Evolutionary conservation across 495 filamentous ascomycete genomes (phyloP), one percentile per base, ranked within the genome.

Genomic region (Lasiosphaeriaceae sp.): DNA sequence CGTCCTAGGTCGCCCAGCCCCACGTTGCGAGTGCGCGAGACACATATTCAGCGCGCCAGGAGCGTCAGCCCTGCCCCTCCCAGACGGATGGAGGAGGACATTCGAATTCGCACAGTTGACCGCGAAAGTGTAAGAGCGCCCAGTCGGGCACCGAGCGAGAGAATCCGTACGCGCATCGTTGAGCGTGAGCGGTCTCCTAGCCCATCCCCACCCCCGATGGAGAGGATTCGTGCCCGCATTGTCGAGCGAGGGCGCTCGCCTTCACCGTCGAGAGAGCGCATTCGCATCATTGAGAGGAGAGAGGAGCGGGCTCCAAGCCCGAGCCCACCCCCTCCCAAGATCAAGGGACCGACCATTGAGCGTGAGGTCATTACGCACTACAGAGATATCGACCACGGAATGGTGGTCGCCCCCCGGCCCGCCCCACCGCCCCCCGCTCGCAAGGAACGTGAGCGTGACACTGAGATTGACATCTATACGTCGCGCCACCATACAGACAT

Each of bases 341-440:
- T 90, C 64, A 78, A 82, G 59, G 84, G 82, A 19, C 87, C 88
- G 4, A 81, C 83, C 4, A 88, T 92, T 60, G 85, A 88, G 64
- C 83, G 90, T 57, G 88, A 95, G 65, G 81, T 94, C 45, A 89
- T 92, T 56, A 90, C 89, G 2, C 90, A 92, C 69, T 92, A 94
- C 65, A 80, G 87, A 21, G 87, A 93, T 62, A 89, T 96, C 64
- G 89, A 96, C 68, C 90, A 96, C 73, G 92, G 90, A 45, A 57
- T 80, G 44, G 63, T 77, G 1, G 56, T 59, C 29, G 78, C 69
- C 12, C 70, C 68, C n/a, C 79, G 76, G 34, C 70, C 74, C 3
- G 75, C 78, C 20, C 76, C 77, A 14, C 78, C 79, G 44, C 72
- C 71, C 34, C 70, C 66, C 9, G 69, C 66, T 47, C 77, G 66